Evolutionary conservation across 164 flowering plant genomes (phyloP), one percentile per base, ranked within the genome.

Genomic region (Taxillus chinensis): DNA sequence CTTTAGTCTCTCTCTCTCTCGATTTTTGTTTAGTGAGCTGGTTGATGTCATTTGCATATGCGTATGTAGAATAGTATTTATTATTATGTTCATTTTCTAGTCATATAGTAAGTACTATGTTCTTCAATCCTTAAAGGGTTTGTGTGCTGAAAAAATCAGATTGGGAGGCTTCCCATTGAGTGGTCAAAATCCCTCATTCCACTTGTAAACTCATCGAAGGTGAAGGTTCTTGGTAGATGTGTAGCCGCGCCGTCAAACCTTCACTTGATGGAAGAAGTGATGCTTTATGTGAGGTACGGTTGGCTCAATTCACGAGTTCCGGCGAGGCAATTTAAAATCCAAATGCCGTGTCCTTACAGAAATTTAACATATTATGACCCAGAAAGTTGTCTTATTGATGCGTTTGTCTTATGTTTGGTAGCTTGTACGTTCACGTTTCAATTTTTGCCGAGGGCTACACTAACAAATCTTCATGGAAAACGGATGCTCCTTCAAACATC

Each of bases 81-180:
- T 27, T 27, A 27, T 27, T 27, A 27, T 27, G 27, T 27, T 27
- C 27, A 27, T 0, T 27, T 27, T 0, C 0, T 2, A 27, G 27
- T 27, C 27, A 27, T 27, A 27, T 27, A n/a, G n/a, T n/a, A n/a
- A n/a, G n/a, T n/a, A 27, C 27, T 27, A 27, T 27, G 27, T 27
- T 27, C 27, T 0, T 27, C 27, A 27, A 27, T 27, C 27, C 27
- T 27, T 27, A 27, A 27, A 27, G 27, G 27, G 27, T 27, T 27
- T 27, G 27, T 27, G 27, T 27, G 1, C 27, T 27, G 27, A 27
- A 27, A 3, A 54, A 68, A 61, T 67, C 68, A 89, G 96, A 81
- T 89, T 72, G 96, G 96, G 8, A 76, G 92, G 74, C 76, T 89
- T 38, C 85, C 87, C 39, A 76, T 79, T 80, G 96, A 86, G 55